Evolutionary conservation across 2,329 filamentous ascomycete species (phyloP).

Genomic region (Teratosphaeria nubilosa): DNA sequence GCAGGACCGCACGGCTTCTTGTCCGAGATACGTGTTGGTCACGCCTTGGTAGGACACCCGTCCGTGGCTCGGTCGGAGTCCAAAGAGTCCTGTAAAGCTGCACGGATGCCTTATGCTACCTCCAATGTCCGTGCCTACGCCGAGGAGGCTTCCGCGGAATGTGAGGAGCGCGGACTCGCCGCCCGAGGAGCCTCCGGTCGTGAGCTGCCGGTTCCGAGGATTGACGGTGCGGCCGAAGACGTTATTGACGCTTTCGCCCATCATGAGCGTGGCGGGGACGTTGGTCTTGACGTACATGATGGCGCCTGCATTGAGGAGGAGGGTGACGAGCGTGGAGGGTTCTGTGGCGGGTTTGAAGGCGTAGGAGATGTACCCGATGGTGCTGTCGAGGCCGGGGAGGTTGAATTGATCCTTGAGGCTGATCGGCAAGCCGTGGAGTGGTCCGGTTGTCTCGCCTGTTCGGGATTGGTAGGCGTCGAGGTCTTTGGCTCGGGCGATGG

Average conservation of each 20-base stretch:
- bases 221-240: slow-evolving; percentile 11
- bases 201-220: slow-evolving; percentile 9
- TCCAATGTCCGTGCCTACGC: slow-evolving; percentile 11
- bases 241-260: slow-evolving; percentile 13
- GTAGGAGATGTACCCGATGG: slow-evolving; percentile 8
- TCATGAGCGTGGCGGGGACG: slow-evolving; percentile 10
- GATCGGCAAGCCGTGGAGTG: slow-evolving; percentile 10
- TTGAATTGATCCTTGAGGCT: slow-evolving; percentile 10
- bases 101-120: not conserved
- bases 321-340: slow-evolving; percentile 6
- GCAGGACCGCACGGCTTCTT: not conserved
- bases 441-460: slow-evolving; percentile 2
- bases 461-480: slow-evolving; percentile 6
- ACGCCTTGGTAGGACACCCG: not conserved
- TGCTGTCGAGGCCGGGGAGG: slow-evolving; percentile 8
- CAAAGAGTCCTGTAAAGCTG: not conserved
- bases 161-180: slow-evolving; percentile 14
- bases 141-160: slow-evolving; percentile 11
- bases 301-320: slow-evolving; percentile 7
- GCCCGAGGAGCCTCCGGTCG: slow-evolving; percentile 12
- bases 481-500: slow-evolving; percentile 1
- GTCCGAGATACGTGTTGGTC: not conserved
- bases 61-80: not conserved
- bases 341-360: slow-evolving; percentile 5
- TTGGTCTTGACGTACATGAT: slow-evolving; percentile 12